These are phyloP conservation scores for Sclerotinia trifoliorum DNA, from an alignment of 2,329 filamentous ascomycete species.

Conservation along the genomic window DNA sequence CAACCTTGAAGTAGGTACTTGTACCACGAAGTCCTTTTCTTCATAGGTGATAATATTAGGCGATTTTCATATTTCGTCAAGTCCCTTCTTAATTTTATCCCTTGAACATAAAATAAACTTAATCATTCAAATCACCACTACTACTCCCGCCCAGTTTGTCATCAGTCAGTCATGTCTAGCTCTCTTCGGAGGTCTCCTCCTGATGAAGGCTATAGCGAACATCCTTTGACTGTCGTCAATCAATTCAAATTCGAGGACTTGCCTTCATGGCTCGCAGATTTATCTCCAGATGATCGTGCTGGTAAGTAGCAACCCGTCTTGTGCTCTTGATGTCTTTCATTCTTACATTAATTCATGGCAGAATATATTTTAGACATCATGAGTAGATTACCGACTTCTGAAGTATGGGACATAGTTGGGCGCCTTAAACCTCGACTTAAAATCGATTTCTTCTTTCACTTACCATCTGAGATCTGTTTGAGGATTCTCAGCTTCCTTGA, in stretches of 20 bases:
- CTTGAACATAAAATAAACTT: neutral
- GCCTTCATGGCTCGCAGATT: slow-evolving; percentile 32
- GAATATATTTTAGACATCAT: slow-evolving; percentile 80
- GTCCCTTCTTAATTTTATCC: neutral
- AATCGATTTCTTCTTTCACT: slow-evolving; percentile 82
- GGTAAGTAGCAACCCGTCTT: slow-evolving; percentile 28
- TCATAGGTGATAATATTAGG: neutral
- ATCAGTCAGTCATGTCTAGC: slow-evolving; percentile 8
- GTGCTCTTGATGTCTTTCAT: neutral
- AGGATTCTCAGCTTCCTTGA: slow-evolving; percentile 87
- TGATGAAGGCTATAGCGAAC: slow-evolving; percentile 42
- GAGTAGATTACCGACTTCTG: slow-evolving; percentile 73
- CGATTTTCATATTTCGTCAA: neutral
- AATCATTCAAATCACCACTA: slow-evolving; percentile 26
- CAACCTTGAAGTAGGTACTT: neutral
- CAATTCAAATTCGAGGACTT: slow-evolving; percentile 23
- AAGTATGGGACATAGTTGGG: slow-evolving; percentile 77
- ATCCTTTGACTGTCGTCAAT: slow-evolving; percentile 35
- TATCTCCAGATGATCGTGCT: slow-evolving; percentile 35
- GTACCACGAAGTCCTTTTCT: neutral
- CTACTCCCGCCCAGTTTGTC: slow-evolving; percentile 31
- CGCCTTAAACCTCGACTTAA: slow-evolving; percentile 80
- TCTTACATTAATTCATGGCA: slow-evolving; percentile 42
- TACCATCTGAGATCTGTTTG: slow-evolving; percentile 88
- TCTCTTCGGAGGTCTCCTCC: slow-evolving; percentile 31